A percentile compares a stretch with the other conserved stretches of the same genome.
These are phyloP conservation scores for Helotiales sp. DNA, from an alignment of 2,329 filamentous ascomycete genomes.

Conservation along the genomic window DNA sequence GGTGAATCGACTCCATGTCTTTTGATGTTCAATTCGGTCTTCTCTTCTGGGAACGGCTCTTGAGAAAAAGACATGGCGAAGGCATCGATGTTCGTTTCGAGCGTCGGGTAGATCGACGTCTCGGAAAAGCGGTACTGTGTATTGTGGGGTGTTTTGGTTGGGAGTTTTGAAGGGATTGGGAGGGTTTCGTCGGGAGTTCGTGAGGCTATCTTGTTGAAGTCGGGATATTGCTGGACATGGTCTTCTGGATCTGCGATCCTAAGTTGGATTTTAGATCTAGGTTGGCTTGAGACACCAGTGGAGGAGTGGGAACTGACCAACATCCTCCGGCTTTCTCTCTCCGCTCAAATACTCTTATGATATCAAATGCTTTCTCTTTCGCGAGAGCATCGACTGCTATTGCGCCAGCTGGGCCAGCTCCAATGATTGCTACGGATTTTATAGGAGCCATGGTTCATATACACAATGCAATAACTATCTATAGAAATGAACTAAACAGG, in stretches of 20 bases:
- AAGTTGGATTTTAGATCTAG: background rate
- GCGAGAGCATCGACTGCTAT: conserved; percentile 64
- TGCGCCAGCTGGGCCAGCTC: conserved; percentile 63
- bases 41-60: conserved; percentile 55
- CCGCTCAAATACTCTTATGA: conserved; percentile 66
- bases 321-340: conserved; percentile 63
- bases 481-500: background rate
- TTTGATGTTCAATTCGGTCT: conserved; percentile 48
- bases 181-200: conserved; percentile 57
- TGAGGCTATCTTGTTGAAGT: conserved; percentile 52
- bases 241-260: conserved; percentile 51
- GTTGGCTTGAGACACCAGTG: background rate
- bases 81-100: conserved; percentile 69
- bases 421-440: conserved; percentile 61
- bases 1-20: conserved; percentile 62
- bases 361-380: conserved; percentile 62
- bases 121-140: conserved; percentile 57
- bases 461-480: background rate
- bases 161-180: conserved; percentile 53
- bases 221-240: conserved; percentile 46
- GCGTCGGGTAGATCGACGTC: conserved; percentile 63
- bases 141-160: conserved; percentile 50
- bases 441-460: conserved; percentile 32
- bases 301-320: conserved; percentile 52
- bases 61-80: conserved; percentile 65